Percentiles rank a stretch among this genome's conserved stretches.
Conservation (phyloP, 1,139 yeast genomes). For the Pichia sp. region DNA sequence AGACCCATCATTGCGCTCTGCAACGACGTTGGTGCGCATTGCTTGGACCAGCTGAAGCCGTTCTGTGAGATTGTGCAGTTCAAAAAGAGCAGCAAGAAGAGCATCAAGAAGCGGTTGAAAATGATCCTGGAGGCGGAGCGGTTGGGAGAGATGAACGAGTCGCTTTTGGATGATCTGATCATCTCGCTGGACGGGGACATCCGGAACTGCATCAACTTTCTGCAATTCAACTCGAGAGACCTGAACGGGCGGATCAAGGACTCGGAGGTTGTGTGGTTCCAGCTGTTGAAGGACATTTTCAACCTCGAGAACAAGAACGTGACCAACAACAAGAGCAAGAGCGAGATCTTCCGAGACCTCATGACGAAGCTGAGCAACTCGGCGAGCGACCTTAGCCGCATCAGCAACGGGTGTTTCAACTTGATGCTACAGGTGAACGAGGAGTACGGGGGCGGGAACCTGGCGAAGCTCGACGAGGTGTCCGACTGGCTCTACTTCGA, state of each 20-base stretch:
- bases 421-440: constrained; percentile 35
- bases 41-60: constrained; percentile 70
- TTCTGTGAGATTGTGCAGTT: constrained; percentile 68
- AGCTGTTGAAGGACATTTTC: constrained; percentile 51
- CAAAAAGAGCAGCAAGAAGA: constrained; percentile 51
- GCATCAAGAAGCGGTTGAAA: constrained; percentile 44
- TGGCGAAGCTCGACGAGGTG: constrained; percentile 55
- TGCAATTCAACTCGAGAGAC: constrained; percentile 56
- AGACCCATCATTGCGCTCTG: constrained; percentile 93
- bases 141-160: constrained; percentile 28
- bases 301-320: constrained; percentile 36
- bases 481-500: constrained; percentile 77
- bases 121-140: constrained; percentile 49
- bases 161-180: constrained; percentile 52
- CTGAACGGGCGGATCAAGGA: constrained; percentile 41
- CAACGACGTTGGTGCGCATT: constrained; percentile 73
- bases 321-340: constrained; percentile 37
- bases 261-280: constrained; percentile 56
- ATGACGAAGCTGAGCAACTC: constrained; percentile 44
- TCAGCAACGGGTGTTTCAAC: constrained; percentile 70
- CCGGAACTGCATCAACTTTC: constrained; percentile 75
- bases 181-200: constrained; percentile 78
- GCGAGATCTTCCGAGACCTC: constrained; percentile 44
- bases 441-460: constrained; percentile 50
- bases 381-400: constrained; percentile 51